Evolutionary conservation across 148 eudicot species (phyloP).

Genomic region (Nyssa sinensis): DNA sequence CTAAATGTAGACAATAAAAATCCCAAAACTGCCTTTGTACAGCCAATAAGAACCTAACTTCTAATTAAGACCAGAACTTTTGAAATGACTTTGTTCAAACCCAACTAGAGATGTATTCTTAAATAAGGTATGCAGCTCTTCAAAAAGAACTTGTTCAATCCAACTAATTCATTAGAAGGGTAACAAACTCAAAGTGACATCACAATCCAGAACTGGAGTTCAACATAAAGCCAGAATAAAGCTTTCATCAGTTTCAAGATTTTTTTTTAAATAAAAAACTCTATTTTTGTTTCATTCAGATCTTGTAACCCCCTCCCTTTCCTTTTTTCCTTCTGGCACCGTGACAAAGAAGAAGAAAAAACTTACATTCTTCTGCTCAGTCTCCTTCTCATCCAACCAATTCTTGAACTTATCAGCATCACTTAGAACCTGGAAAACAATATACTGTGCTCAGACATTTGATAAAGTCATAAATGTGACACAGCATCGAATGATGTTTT

Average conservation of each 20-base stretch:
- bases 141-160: background rate
- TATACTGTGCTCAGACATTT: background rate
- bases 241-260: no score
- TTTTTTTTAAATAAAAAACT: no score
- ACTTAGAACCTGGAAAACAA: constrained; percentile 50
- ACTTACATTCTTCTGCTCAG: constrained; percentile 78
- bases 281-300: no score
- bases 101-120: background rate
- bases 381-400: constrained; percentile 85
- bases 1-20: no score
- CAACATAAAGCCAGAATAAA: no score
- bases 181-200: no score
- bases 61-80: no score
- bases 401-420: constrained; percentile 63
- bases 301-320: no score
- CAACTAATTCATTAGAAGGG: background rate
- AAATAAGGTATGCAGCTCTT: background rate
- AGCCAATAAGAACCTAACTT: no score
- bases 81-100: background rate
- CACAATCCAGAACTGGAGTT: no score
- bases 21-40: no score
- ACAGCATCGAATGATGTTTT: background rate
- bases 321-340: no score
- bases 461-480: background rate
- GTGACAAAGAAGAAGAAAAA: background rate